Evolutionary conservation across 2,329 filamentous ascomycete species (phyloP).

Genomic region (Claviceps pusilla): DNA sequence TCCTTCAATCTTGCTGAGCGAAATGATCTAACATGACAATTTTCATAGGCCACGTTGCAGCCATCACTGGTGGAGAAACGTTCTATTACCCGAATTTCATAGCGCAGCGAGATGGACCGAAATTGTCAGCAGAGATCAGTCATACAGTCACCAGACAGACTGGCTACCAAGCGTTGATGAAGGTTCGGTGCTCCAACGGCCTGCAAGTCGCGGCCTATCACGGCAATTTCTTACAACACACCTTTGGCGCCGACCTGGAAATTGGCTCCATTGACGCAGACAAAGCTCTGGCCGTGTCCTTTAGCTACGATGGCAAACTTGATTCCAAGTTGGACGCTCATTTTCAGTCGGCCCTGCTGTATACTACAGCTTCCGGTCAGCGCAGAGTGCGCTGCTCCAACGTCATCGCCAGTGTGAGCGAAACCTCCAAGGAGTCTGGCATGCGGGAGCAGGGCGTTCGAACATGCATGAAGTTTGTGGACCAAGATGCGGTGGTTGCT

Average conservation of each 20-base stretch:
- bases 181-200: slow-evolving; percentile 93
- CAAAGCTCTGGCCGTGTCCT: slow-evolving; percentile 81
- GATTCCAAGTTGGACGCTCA: slow-evolving; percentile 92
- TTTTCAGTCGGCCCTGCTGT: slow-evolving; percentile 88
- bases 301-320: slow-evolving; percentile 94
- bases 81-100: slow-evolving; percentile 98
- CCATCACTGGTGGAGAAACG: slow-evolving; percentile 82
- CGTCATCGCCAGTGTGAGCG: slow-evolving; percentile 80
- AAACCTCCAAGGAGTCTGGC: slow-evolving; percentile 33
- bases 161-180: slow-evolving; percentile 92
- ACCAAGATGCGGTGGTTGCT: slow-evolving; percentile 82
- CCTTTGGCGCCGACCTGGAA: slow-evolving; percentile 85
- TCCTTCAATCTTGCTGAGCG: background rate
- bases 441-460: slow-evolving; percentile 41
- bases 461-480: slow-evolving; percentile 81
- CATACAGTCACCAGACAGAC: slow-evolving; percentile 81
- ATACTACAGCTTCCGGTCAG: slow-evolving; percentile 81
- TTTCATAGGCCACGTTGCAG: slow-evolving; percentile 56
- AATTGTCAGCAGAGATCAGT: slow-evolving; percentile 69
- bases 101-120: slow-evolving; percentile 67
- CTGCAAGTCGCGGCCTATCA: slow-evolving; percentile 89
- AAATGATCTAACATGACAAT: slow-evolving; percentile 1
- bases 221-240: slow-evolving; percentile 92
- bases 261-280: slow-evolving; percentile 86
- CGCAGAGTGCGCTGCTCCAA: slow-evolving; percentile 86